These are phyloP conservation scores for Aspergillus nomiae DNA, from an alignment of 2,329 filamentous ascomycete species.

Conservation along the genomic window DNA sequence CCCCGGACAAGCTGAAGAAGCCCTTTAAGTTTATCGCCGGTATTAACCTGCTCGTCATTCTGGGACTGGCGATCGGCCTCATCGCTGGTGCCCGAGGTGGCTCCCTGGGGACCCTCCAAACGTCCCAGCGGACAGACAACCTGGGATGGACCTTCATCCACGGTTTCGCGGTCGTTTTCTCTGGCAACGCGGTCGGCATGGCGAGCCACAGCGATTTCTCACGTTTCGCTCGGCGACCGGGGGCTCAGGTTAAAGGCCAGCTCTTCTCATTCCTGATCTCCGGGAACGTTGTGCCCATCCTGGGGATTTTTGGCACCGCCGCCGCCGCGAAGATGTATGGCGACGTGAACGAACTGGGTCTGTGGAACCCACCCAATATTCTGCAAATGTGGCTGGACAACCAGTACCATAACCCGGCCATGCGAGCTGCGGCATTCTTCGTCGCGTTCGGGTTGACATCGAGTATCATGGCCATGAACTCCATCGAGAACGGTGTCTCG, in stretches of 20 bases:
- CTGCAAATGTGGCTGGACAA: slow-evolving; percentile 41
- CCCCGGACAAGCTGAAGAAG: background rate
- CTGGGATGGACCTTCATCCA: background rate
- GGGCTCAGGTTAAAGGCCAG: slow-evolving; percentile 47
- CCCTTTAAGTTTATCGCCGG: background rate
- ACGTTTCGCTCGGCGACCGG: slow-evolving; percentile 44
- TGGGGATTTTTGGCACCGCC: slow-evolving; percentile 42
- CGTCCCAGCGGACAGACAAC: background rate
- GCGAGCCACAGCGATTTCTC: slow-evolving; percentile 51
- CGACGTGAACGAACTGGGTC: slow-evolving; percentile 22
- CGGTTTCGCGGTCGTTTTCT: background rate
- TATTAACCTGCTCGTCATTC: background rate
- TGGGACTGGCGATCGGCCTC: background rate
- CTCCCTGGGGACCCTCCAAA: background rate
- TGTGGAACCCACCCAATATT: slow-evolving; percentile 49
- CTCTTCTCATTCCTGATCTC: slow-evolving; percentile 42
- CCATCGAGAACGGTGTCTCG: slow-evolving; percentile 18
- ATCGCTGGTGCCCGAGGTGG: background rate
- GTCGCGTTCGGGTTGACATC: slow-evolving; percentile 49
- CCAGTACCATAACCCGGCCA: slow-evolving; percentile 13
- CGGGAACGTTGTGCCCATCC: slow-evolving; percentile 41
- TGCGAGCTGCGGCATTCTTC: slow-evolving; percentile 45
- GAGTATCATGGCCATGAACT: slow-evolving; percentile 53
- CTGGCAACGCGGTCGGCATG: background rate
- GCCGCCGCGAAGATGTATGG: slow-evolving; percentile 36